Evolutionary conservation across 1,139 yeast species (phyloP), one percentile per base, ranked within the genome.

Genomic region (Geotrichum fermentans): DNA sequence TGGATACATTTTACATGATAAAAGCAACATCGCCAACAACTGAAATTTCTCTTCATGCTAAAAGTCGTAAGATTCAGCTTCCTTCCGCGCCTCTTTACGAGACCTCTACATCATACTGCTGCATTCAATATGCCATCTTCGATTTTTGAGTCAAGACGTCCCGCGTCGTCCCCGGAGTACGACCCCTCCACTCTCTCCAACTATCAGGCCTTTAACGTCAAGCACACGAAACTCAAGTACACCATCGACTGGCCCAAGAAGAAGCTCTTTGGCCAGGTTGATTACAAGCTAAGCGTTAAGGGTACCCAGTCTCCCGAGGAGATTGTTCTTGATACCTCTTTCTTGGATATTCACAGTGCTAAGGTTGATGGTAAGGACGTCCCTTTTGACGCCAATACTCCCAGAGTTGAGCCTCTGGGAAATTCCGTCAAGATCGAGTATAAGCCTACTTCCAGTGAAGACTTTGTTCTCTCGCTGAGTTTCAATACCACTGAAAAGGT

Each of bases 141-240:
- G 13, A 1, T 46, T 2, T 49, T 49, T 40, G 52, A 49, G 40
- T 45, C 47, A 21, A 36, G 40, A n/a, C 38, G 59, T 21, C 61
- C 61, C 17, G 50, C 51, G 14, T 45, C 46, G 21, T 55, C 59
- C 37, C 63, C 64, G 8, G 62, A 60, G 47, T 29, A 43, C 36
- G 96, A 87, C 65, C 83, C 85, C 21, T 82, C 92, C 16, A 85
- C 96, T 4, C 69, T 76, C 24, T 87, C 96, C 46, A 85, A 83
- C 65, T 88, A 86, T 67, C 59, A 60, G 30, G 61, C 71, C 41
- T 83, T 84, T 61, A 58, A 67, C 6, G 75, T 85, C 29, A 58
- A 64, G 17, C 67, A 74, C 52, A 81, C 94, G 1, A 63, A 62
- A 4, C 69, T 88, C 48, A 69, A 74, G 52, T 68, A 84, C 50